Conservation (phyloP, 768 basidiomycete species). For the Astraeus odoratus region DNA sequence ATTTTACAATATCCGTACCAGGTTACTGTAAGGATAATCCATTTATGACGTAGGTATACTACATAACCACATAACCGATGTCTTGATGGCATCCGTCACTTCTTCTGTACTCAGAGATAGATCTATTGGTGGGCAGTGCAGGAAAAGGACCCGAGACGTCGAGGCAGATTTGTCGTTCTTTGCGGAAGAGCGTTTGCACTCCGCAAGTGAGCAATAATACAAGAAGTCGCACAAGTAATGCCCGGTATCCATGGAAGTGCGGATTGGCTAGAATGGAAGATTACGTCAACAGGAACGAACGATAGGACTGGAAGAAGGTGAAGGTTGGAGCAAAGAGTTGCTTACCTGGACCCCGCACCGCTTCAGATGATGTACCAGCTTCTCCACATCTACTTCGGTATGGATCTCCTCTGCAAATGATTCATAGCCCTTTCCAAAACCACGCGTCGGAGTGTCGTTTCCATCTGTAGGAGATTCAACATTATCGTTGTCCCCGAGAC, state of each 20-base stretch:
- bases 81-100: slow-evolving; percentile 58
- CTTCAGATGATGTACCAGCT: slow-evolving; percentile 30
- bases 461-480: slow-evolving; percentile 21
- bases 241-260: slow-evolving; percentile 71
- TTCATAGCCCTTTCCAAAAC: slow-evolving; percentile 32
- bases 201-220: slow-evolving; percentile 71
- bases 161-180: slow-evolving; percentile 27
- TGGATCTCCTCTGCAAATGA: slow-evolving; percentile 28
- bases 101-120: slow-evolving; percentile 59
- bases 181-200: slow-evolving; percentile 40
- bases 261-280: slow-evolving; percentile 51
- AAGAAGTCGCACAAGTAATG: slow-evolving; percentile 74
- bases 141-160: slow-evolving; percentile 46
- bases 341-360: slow-evolving; percentile 26
- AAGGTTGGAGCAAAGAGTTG: not conserved
- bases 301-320: slow-evolving; percentile 2
- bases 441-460: slow-evolving; percentile 26
- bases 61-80: slow-evolving; percentile 56
- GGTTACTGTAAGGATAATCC: no score
- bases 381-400: slow-evolving; percentile 30
- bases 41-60: slow-evolving; percentile 14
- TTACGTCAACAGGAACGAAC: slow-evolving; percentile 1
- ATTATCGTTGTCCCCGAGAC: slow-evolving; percentile 19
- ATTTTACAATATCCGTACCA: no score
- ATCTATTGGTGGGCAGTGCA: slow-evolving; percentile 65